Evolutionary conservation across 768 basidiomycete genomes (phyloP).

Genomic region (Boletus speciosus): DNA sequence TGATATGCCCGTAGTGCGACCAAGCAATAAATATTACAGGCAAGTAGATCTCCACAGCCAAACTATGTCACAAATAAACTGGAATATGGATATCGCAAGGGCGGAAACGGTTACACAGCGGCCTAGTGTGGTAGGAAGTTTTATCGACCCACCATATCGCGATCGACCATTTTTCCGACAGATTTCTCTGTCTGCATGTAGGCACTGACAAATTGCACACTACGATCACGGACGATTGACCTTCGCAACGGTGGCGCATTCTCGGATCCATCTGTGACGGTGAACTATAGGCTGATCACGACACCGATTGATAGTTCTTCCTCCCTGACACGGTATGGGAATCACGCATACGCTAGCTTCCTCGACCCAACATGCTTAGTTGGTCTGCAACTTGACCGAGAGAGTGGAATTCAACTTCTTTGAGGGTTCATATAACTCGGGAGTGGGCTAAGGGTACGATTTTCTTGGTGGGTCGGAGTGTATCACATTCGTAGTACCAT

Average conservation of each 20-base stretch:
- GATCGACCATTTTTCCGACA: not conserved
- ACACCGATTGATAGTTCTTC: not conserved
- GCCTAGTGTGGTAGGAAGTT: not conserved
- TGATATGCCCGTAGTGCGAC: no score
- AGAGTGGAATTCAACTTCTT: not conserved
- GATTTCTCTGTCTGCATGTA: conserved; percentile 10
- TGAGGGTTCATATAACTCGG: not conserved
- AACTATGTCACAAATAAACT: no score
- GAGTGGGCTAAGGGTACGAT: not conserved
- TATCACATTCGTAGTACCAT: no score
- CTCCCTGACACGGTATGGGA: not conserved
- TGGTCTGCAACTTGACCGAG: not conserved
- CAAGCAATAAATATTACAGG: no score
- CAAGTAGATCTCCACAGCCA: no score
- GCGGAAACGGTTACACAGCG: not conserved
- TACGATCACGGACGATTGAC: conserved; percentile 2
- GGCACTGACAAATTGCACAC: not conserved
- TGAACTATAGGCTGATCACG: not conserved
- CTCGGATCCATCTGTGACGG: not conserved
- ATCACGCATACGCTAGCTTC: not conserved
- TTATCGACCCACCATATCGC: not conserved
- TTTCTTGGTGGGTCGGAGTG: no score
- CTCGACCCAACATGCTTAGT: not conserved
- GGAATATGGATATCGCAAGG: not conserved
- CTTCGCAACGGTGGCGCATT: conserved; percentile 5